Percentiles rank a stretch among this genome's conserved stretches.
These are phyloP conservation scores for Canariomyces notabilis DNA, from an alignment of 2,329 filamentous ascomycete species.

Conservation along the genomic window DNA sequence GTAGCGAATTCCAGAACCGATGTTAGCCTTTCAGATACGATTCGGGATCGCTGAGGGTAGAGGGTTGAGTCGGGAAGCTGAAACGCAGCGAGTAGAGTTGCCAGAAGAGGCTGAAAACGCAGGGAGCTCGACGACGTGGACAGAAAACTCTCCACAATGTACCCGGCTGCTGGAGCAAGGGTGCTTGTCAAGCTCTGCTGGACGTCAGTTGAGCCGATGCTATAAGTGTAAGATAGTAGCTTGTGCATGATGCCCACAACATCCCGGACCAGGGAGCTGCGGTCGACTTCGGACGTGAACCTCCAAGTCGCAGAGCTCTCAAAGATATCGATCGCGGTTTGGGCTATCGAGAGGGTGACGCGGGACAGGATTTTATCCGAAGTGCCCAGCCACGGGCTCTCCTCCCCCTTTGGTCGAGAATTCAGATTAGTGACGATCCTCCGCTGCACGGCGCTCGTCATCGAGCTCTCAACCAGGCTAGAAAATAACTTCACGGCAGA, in stretches of 20 bases:
- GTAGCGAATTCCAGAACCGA: conserved; percentile 62
- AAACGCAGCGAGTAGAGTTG: conserved; percentile 60
- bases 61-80: conserved; percentile 57
- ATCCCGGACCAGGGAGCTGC: conserved; percentile 60
- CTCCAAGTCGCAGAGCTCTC: conserved; percentile 85
- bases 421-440: conserved; percentile 50
- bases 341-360: conserved; percentile 67
- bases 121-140: conserved; percentile 64
- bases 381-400: conserved; percentile 62
- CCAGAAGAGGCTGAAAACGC: conserved; percentile 71
- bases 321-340: conserved; percentile 74
- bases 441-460: conserved; percentile 62
- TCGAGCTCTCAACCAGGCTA: conserved; percentile 68
- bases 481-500: conserved; percentile 71
- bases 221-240: conserved; percentile 67
- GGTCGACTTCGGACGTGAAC: conserved; percentile 64
- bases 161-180: conserved; percentile 67
- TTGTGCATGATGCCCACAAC: conserved; percentile 67
- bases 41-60: conserved; percentile 49
- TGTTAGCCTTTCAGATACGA: conserved; percentile 58
- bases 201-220: conserved; percentile 58
- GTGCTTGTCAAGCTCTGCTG: conserved; percentile 45
- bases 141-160: conserved; percentile 72
- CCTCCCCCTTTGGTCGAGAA: conserved; percentile 40
- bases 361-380: conserved; percentile 72